A percentile compares a stretch with the other conserved stretches of the same genome.
phyloP scores from a whole-genome alignment of 345 rosid genomes.

The Abelmoschus esculentus region DNA sequence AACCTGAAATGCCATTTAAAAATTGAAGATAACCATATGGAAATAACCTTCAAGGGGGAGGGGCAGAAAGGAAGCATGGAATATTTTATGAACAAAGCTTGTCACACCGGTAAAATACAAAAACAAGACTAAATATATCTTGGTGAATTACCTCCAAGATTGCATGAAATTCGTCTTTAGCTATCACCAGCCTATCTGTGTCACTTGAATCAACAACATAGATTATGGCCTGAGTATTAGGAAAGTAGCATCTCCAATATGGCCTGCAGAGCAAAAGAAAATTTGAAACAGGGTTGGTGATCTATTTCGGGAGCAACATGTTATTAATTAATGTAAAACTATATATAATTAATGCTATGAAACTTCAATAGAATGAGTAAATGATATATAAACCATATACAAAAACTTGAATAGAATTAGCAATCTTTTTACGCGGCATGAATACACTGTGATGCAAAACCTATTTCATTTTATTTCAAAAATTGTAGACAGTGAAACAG shows the following conservation, averaged over 20 bases:
- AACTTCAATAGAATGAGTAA: not conserved
- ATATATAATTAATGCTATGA: not conserved
- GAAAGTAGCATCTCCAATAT: constrained; percentile 82
- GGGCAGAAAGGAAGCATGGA: not conserved
- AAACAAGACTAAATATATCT: not conserved
- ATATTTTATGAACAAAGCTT: not conserved
- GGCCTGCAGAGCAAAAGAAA: constrained; percentile 39
- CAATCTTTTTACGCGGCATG: not conserved
- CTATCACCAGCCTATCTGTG: constrained; percentile 58
- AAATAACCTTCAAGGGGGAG: not conserved
- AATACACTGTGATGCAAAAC: not conserved
- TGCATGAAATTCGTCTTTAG: constrained; percentile 78
- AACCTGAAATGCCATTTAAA: not conserved
- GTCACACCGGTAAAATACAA: not conserved
- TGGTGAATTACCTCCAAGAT: constrained; percentile 53
- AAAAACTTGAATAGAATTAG: not conserved
- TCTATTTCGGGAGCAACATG: constrained; percentile 1
- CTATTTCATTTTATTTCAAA: not conserved
- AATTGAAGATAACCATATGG: not conserved
- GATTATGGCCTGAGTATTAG: constrained; percentile 69
- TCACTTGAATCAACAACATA: constrained; percentile 80
- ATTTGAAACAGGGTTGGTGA: constrained; percentile 7
- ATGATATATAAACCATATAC: not conserved
- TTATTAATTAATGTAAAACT: constrained; percentile 6
- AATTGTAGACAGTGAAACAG: no score